These are phyloP conservation scores for Chlamydomonas sp. DNA, from an alignment of 139 green algal genomes.

Conservation along the genomic window DNA sequence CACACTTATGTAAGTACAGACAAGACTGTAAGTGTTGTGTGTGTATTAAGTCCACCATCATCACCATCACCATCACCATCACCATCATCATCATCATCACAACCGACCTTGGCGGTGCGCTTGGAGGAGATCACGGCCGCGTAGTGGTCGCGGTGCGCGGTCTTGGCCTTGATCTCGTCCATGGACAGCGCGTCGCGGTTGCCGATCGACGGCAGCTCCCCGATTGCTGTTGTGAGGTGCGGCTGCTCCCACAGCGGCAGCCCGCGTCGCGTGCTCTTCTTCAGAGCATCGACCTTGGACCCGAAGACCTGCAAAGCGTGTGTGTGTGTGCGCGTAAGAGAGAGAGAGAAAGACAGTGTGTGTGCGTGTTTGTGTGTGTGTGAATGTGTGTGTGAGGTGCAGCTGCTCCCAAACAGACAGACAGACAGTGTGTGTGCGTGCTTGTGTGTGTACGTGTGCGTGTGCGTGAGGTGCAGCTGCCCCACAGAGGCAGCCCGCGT, in stretches of 20 bases:
- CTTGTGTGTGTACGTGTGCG: too few relatives aligned
- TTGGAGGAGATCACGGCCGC: conserved; percentile 15
- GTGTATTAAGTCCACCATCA: too few relatives aligned
- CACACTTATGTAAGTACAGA: too few relatives aligned
- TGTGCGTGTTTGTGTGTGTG: too few relatives aligned
- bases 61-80: too few relatives aligned
- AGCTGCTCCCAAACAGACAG: too few relatives aligned
- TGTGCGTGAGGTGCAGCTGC: conserved; percentile 21
- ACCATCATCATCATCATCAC: too few relatives aligned
- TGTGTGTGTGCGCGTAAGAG: too few relatives aligned
- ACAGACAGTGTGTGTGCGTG: too few relatives aligned
- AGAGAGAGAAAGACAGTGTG: too few relatives aligned
- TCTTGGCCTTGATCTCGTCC: conserved; percentile 22
- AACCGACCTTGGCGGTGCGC: conserved; percentile 11
- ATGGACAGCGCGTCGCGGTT: conserved; percentile 18
- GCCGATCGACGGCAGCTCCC: conserved; percentile 12
- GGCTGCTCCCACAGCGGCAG: conserved; percentile 33
- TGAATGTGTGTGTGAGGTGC: too few relatives aligned
- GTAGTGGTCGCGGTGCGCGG: conserved; percentile 25
- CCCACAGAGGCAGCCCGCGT: conserved; percentile 29
- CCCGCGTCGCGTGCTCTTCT: conserved; percentile 18
- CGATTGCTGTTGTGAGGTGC: conserved; percentile 17
- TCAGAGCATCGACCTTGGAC: conserved; percentile 16
- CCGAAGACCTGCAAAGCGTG: conserved; percentile 26
- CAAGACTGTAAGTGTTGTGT: too few relatives aligned